Evolutionary conservation across 1,139 yeast species (phyloP).

Genomic region (Meyerozyma sp.): DNA sequence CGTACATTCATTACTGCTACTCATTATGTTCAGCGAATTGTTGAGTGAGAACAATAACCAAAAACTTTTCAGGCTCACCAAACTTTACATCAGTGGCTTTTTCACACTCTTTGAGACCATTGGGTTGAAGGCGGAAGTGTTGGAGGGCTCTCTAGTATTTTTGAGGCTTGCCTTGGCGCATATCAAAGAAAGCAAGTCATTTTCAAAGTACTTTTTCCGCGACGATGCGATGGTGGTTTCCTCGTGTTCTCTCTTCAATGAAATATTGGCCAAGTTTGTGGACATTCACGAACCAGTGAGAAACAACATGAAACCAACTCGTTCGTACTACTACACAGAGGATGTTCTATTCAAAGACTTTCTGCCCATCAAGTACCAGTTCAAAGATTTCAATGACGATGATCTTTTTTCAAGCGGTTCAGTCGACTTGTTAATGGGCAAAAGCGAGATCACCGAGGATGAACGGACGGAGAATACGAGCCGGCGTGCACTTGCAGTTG

Average conservation of each 20-base stretch:
- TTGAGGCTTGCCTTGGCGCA: constrained; percentile 50
- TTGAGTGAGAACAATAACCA: neutral
- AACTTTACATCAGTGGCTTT: neutral
- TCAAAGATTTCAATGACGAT: constrained; percentile 58
- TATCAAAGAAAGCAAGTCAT: constrained; percentile 43
- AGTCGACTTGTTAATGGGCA: constrained; percentile 27
- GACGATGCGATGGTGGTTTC: neutral
- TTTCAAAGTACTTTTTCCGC: constrained; percentile 28
- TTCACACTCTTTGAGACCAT: neutral
- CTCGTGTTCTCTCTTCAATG: neutral
- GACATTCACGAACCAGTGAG: neutral
- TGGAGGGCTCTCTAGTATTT: constrained; percentile 4
- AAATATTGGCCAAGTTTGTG: neutral
- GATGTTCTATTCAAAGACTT: constrained; percentile 62
- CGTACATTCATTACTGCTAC: neutral
- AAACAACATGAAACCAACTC: constrained; percentile 23
- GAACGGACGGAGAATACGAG: neutral
- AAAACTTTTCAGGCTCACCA: neutral
- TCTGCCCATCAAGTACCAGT: constrained; percentile 44
- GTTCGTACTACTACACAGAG: constrained; percentile 55
- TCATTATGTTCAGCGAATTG: constrained; percentile 1
- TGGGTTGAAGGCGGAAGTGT: neutral
- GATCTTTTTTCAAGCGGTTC: constrained; percentile 28
- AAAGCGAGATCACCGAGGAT: neutral
- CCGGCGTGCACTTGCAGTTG: neutral